Evolutionary conservation across 1,284 basidiomycete genomes (phyloP), one percentile per base, ranked within the genome.

Genomic region (Microbotryum violaceum): DNA sequence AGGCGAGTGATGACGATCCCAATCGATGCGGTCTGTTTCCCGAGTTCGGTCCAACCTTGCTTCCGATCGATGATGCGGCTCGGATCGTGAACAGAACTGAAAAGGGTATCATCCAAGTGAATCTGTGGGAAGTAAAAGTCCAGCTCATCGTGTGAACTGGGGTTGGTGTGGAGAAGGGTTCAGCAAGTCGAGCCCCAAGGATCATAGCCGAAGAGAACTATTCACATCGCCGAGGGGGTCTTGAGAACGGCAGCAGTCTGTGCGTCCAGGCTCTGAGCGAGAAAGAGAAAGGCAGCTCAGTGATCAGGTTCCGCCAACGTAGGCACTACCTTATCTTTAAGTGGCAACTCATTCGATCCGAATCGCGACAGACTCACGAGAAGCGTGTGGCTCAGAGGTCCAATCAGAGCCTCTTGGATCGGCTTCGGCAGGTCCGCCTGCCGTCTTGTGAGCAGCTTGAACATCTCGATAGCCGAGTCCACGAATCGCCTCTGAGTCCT

Each of bases 31-130:
- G 62, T 29, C 33, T 60, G 57, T 42, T 57, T 46, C 7, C 64
- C 60, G n/a, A 65, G 57, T 8, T 62, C 59, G 16, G 49, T 56
- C 50, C 60, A 60, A 4, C 54, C 60, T 33, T 55, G 54, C 45
- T 60, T 57, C 9, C 52, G 51, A 18, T 53, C 54, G 9, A 23
- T 18, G 1, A 65, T 31, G 0, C 2, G 3, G 2, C 21, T 9
- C 3, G 44, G 20, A 16, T 62, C 20, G 48, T 31, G 31, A 31
- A 65, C 6, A 9, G 37, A 42, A 42, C 37, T 42, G 37, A 42
- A n/a, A 5, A 42, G 4, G 8, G 29, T 33, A 21, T 25, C 51
- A 6, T 25, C 4, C 10, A 48, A 8, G 5, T 58, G 31, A 29
- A 57, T n/a, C 29, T 51, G 57, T 1, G 64, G 57, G 6, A 65